Evolutionary conservation across 257 asterid genomes (phyloP).

Genomic region (Fraxinus cuspidata): DNA sequence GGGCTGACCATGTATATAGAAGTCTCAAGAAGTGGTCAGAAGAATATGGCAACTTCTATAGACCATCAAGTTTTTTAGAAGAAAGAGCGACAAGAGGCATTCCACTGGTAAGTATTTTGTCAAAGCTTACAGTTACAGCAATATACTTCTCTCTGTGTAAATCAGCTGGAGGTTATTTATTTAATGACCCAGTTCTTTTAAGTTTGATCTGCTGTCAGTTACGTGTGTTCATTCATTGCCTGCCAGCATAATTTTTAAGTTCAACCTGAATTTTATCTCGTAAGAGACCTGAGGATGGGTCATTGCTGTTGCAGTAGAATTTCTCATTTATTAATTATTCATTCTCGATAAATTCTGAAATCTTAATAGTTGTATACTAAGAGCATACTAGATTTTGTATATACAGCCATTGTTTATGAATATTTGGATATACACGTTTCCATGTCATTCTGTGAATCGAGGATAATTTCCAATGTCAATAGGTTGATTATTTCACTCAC

Average conservation of each 20-base stretch:
- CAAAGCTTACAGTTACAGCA: slow-evolving; percentile 11
- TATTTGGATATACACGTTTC: background rate
- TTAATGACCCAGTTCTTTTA: background rate
- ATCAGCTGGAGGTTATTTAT: background rate
- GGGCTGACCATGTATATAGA: slow-evolving; percentile 68
- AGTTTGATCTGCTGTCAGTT: background rate
- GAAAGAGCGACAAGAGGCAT: slow-evolving; percentile 89
- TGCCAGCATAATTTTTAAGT: background rate
- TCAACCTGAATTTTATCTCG: background rate
- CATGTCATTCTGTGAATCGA: background rate
- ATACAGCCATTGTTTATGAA: background rate
- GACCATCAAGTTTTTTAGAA: slow-evolving; percentile 77
- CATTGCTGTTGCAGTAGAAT: background rate
- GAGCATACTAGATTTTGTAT: background rate
- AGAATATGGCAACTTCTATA: slow-evolving; percentile 69
- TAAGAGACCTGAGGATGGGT: background rate
- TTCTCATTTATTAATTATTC: background rate
- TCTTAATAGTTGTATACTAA: background rate
- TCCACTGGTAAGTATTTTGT: slow-evolving; percentile 68
- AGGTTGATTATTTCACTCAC: background rate
- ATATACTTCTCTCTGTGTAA: background rate
- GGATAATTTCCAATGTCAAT: background rate
- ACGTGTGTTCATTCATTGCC: background rate
- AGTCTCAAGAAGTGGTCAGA: slow-evolving; percentile 81
- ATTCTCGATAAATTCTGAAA: background rate